A percentile compares a stretch with the other conserved stretches of the same genome.
Evolutionary conservation across 169 alveolate genomes (phyloP).

Genomic region (Eimeria zaria): DNA sequence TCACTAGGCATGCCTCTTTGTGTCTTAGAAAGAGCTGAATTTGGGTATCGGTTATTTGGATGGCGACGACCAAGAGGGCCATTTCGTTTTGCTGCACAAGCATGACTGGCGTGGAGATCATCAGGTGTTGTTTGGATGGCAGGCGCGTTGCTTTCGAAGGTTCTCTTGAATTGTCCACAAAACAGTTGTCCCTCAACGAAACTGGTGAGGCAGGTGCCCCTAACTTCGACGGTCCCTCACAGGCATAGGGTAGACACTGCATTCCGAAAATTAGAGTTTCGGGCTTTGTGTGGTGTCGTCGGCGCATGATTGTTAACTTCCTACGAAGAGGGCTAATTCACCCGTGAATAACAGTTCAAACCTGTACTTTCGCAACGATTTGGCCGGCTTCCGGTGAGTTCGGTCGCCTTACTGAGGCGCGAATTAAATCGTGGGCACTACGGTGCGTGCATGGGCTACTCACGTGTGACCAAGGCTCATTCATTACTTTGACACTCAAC

Average conservation of each 20-base stretch:
- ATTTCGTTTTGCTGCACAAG: background rate
- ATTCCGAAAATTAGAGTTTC: background rate
- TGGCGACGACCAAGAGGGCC: background rate
- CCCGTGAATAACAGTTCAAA: too few relatives aligned
- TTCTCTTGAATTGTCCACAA: background rate
- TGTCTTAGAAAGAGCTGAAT: background rate
- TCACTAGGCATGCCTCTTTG: background rate
- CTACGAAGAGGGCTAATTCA: too few relatives aligned
- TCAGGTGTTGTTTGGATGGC: background rate
- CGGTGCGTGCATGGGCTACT: too few relatives aligned
- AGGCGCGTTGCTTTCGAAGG: background rate
- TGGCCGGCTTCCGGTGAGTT: too few relatives aligned
- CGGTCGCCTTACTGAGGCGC: too few relatives aligned
- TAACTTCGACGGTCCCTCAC: background rate
- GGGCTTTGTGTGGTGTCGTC: background rate
- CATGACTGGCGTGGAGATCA: background rate
- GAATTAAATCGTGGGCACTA: too few relatives aligned
- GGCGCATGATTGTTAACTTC: background rate
- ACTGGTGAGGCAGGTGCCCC: background rate
- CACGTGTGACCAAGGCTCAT: too few relatives aligned
- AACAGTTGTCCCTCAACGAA: background rate
- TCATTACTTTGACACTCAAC: too few relatives aligned
- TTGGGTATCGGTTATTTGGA: background rate
- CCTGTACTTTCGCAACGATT: background rate
- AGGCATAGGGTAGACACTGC: background rate